Evolutionary conservation across 176 grass and related monocot species (phyloP).

Genomic region (Zizania latifolia): DNA sequence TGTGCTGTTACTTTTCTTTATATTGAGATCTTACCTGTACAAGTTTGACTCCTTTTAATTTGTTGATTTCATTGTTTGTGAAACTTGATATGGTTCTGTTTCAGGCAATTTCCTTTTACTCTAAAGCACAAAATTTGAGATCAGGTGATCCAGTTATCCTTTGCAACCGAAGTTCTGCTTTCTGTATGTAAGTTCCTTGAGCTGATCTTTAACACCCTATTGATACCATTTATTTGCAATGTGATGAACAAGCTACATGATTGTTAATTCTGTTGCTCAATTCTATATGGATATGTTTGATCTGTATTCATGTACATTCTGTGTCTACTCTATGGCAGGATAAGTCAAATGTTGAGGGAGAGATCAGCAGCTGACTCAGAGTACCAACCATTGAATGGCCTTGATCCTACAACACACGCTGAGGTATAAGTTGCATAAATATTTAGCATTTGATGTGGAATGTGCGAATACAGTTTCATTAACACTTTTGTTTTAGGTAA

Average conservation of each 20-base stretch:
- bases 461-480: conserved; percentile 13
- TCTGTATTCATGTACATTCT: conserved; percentile 16
- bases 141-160: conserved; percentile 73
- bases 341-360: conserved; percentile 66
- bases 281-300: conserved; percentile 25
- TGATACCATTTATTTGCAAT: background rate
- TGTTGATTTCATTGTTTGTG: background rate
- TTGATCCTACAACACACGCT: conserved; percentile 96
- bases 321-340: conserved; percentile 48
- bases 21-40: conserved; percentile 3
- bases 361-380: conserved; percentile 87
- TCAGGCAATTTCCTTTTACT: conserved; percentile 81
- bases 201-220: conserved; percentile 1
- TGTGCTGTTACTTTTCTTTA: conserved; percentile 10
- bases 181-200: conserved; percentile 70
- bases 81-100: conserved; percentile 36
- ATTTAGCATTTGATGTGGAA: conserved; percentile 2
- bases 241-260: conserved; percentile 8
- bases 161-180: conserved; percentile 82
- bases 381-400: conserved; percentile 73
- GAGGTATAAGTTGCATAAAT: conserved; percentile 48
- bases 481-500: conserved; percentile 16
- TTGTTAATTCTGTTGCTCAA: background rate
- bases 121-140: conserved; percentile 75
- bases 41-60: conserved; percentile 21